Percentiles rank a stretch among this genome's conserved stretches.
Evolutionary conservation across 2,329 filamentous ascomycete genomes (phyloP).

Genomic region (Ophiostoma sp.): DNA sequence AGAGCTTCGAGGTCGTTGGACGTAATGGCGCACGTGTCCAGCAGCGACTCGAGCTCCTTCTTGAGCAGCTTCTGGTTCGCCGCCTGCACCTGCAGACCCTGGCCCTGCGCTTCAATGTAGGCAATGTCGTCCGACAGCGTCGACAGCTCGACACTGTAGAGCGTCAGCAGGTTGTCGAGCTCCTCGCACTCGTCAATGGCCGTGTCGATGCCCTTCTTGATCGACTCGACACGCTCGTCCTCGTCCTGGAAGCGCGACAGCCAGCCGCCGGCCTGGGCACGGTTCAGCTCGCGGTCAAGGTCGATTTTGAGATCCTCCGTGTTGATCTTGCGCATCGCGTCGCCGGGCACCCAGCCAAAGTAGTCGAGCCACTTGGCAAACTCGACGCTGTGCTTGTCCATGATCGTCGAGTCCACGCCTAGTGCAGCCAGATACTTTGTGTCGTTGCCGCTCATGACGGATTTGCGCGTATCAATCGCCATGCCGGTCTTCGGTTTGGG

Average conservation of each 20-base stretch:
- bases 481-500: slow-evolving; percentile 24
- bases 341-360: slow-evolving; percentile 78
- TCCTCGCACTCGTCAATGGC: slow-evolving; percentile 96
- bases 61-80: slow-evolving; percentile 93
- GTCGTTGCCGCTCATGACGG: slow-evolving; percentile 65
- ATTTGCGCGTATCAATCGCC: slow-evolving; percentile 43
- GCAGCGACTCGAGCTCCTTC: slow-evolving; percentile 79
- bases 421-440: slow-evolving; percentile 70
- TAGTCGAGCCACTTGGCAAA: slow-evolving; percentile 79
- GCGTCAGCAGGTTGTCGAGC: slow-evolving; percentile 83
- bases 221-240: slow-evolving; percentile 82
- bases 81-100: slow-evolving; percentile 93
- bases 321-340: slow-evolving; percentile 65
- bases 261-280: slow-evolving; percentile 90
- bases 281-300: slow-evolving; percentile 79
- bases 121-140: slow-evolving; percentile 93
- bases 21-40: slow-evolving; percentile 87
- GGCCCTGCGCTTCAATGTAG: slow-evolving; percentile 94
- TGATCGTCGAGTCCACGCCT: slow-evolving; percentile 68
- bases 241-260: slow-evolving; percentile 77
- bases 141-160: slow-evolving; percentile 93
- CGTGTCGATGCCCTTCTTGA: slow-evolving; percentile 78
- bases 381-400: slow-evolving; percentile 70
- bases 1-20: slow-evolving; percentile 68
- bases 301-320: slow-evolving; percentile 77